Base-by-base conservation (phyloP, 2,329 filamentous ascomycete genomes). In the Beauveria sp. region DNA sequence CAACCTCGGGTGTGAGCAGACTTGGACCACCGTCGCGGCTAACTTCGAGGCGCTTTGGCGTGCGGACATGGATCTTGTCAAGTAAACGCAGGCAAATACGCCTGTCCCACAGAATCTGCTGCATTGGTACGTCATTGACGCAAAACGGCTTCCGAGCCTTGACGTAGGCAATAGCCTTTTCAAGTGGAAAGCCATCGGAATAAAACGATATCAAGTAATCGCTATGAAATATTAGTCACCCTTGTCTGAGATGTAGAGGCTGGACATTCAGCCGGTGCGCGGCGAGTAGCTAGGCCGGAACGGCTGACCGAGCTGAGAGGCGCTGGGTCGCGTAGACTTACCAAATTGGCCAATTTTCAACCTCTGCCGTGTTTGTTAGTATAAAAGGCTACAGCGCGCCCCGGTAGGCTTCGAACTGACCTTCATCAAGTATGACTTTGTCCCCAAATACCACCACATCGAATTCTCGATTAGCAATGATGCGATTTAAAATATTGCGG, bases 151-250 rank as follows among this genome's bases (percentile, higher is more conserved):
- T 96, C 61, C 95, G 87, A 12, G 96, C 84, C 70, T 92, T 91
- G 64, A 92, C 91, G 74, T 99, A 99, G 40, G 92, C 91, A 68
- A 99, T 96, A 5, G 96, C 95, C 73, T 99, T 99, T 67, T 98
- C 93, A 52, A 99, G 78, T 0, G 95, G 95, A 67, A 99, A 99
- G 0, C 95, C 95, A 73, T 97, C 93, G 0, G 93, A 98, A 75
- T 98, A 99, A 77, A 99, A 99, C 3, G 93, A 96, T 70, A 99
- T 96, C 61, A 99, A 78, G 70, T 96, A 99, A 76, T 99, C 95
- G 74, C 82, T 85, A 64, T 20, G 1, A 38, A 12, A n/a, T 24
- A 50, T 67, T 53, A 68, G 69, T 69, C 73, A 67, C 38, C 61
- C 53, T 48, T 46, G 52, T 56, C 18, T 56, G 46, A 54, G 60